These are phyloP conservation scores for Chionographis japonica DNA, from an alignment of 106 monocot species.

Conservation along the genomic window DNA sequence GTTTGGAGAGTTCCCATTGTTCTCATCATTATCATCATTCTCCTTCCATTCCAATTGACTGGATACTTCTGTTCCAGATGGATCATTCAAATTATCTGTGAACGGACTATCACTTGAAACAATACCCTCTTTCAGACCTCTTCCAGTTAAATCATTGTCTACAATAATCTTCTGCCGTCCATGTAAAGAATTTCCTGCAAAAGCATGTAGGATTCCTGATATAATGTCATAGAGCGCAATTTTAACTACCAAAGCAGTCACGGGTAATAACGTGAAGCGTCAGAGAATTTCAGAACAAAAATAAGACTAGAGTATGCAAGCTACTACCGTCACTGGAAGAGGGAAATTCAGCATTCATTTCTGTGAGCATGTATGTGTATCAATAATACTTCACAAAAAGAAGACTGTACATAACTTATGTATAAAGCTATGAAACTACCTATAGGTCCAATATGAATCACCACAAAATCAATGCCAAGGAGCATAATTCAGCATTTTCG, in stretches of 20 bases:
- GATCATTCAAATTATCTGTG: constrained; percentile 11
- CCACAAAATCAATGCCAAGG: no score
- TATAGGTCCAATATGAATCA: no score
- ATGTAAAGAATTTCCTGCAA: constrained; percentile 8
- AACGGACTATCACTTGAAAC: neutral
- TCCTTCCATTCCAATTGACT: constrained; percentile 16
- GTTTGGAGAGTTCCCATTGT: constrained; percentile 8
- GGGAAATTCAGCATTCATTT: no score
- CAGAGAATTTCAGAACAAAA: neutral
- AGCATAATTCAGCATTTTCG: no score
- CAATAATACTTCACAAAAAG: no score
- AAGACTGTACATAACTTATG: no score
- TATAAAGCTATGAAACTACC: no score
- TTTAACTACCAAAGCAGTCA: neutral
- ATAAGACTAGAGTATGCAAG: no score
- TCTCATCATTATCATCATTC: constrained; percentile 10
- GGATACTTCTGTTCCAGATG: constrained; percentile 17
- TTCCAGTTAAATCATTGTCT: constrained; percentile 11
- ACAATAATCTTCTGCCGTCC: neutral
- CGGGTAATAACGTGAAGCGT: neutral
- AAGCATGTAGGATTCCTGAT: neutral
- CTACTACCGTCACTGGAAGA: no score
- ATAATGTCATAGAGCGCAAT: neutral
- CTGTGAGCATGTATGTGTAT: no score
- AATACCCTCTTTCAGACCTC: constrained; percentile 5